Conservation (phyloP, 2,329 filamentous ascomycete species). For the Exophiala aquamarina region DNA sequence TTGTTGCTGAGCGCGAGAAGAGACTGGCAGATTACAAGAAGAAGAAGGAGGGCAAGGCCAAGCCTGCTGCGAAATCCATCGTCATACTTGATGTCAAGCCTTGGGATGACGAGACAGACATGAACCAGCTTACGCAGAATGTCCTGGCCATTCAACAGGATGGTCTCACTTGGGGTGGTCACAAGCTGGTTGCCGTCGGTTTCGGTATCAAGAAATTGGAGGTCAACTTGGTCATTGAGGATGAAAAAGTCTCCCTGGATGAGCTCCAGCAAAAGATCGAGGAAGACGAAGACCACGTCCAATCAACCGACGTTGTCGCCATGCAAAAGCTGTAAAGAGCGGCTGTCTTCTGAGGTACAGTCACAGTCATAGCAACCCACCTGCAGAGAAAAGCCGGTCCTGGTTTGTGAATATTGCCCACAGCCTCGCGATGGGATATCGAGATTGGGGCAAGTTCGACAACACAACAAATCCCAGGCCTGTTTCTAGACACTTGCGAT, state of each 20-base stretch:
- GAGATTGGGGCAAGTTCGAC: no score
- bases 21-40: slow-evolving; percentile 89
- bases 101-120: slow-evolving; percentile 97
- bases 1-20: slow-evolving; percentile 79
- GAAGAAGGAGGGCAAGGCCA: slow-evolving; percentile 94
- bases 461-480: neutral
- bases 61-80: slow-evolving; percentile 91
- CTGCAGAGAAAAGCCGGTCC: neutral
- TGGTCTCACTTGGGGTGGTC: slow-evolving; percentile 92
- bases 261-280: slow-evolving; percentile 86
- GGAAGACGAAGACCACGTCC: slow-evolving; percentile 89
- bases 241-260: slow-evolving; percentile 86
- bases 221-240: slow-evolving; percentile 96
- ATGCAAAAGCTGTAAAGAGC: slow-evolving; percentile 86
- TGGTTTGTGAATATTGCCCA: neutral
- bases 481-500: neutral
- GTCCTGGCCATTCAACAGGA: slow-evolving; percentile 87
- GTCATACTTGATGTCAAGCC: slow-evolving; percentile 97
- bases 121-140: slow-evolving; percentile 74
- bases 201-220: slow-evolving; percentile 99
- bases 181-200: slow-evolving; percentile 84
- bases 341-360: neutral
- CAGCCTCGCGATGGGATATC: neutral
- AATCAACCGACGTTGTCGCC: slow-evolving; percentile 86
- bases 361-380: neutral